Percentiles rank a stretch among this genome's conserved stretches.
Evolutionary conservation across 2,329 filamentous ascomycete species (phyloP).

Genomic region (Paramyrothecium roridum): DNA sequence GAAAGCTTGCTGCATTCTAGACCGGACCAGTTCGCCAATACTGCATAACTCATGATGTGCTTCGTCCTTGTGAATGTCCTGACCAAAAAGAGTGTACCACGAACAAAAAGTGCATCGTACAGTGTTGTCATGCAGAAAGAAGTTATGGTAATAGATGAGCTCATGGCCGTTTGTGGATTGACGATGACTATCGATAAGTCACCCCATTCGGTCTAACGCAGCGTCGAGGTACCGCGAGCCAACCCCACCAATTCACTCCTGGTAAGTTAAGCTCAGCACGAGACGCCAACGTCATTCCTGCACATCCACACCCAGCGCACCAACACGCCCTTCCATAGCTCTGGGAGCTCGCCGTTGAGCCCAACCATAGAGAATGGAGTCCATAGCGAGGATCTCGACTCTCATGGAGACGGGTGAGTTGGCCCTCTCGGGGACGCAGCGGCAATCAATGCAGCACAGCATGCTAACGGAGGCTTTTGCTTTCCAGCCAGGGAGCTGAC

Average conservation of each 20-base stretch:
- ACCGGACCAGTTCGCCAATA: no score
- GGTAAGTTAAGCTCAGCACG: slow-evolving; percentile 4
- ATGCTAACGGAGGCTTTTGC: slow-evolving; percentile 12
- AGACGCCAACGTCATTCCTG: slow-evolving; percentile 20
- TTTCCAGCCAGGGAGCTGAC: slow-evolving; percentile 91
- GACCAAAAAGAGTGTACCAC: no score
- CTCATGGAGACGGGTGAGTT: slow-evolving; percentile 87
- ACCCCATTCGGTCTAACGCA: no score
- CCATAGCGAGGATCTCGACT: slow-evolving; percentile 87
- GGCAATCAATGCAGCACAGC: background rate
- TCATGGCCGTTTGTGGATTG: no score
- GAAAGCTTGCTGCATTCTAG: no score
- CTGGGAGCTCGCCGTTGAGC: background rate
- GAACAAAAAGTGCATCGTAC: no score
- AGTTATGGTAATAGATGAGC: no score
- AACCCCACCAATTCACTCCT: background rate
- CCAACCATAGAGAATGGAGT: slow-evolving; percentile 68
- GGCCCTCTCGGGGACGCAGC: background rate
- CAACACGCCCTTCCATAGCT: slow-evolving; percentile 7
- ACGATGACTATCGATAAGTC: no score
- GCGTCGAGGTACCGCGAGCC: no score
- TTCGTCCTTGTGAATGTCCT: no score
- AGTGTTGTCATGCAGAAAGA: no score
- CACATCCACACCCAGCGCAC: slow-evolving; percentile 9
- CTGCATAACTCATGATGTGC: no score